A percentile compares a stretch with the other conserved stretches of the same genome.
Evolutionary conservation across 768 basidiomycete genomes (phyloP).

Genomic region (Psilocybe sp.): DNA sequence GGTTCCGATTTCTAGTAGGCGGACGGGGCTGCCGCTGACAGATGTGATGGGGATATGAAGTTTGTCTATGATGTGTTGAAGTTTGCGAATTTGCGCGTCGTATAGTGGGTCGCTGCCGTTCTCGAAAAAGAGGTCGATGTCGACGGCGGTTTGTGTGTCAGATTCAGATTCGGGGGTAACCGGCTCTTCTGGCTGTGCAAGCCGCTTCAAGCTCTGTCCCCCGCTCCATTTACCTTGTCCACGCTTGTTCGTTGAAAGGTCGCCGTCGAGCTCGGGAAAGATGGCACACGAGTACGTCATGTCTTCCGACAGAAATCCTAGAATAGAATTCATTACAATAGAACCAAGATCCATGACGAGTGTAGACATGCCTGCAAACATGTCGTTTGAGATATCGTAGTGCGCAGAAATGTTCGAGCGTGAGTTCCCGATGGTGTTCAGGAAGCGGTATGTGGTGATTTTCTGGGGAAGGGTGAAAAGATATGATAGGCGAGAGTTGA

Average conservation of each 20-base stretch:
- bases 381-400: slow-evolving; percentile 76
- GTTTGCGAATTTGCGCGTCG: slow-evolving; percentile 57
- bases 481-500: slow-evolving; percentile 49
- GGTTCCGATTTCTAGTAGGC: slow-evolving; percentile 66
- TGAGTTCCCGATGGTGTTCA: slow-evolving; percentile 64
- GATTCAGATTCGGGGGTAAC: slow-evolving; percentile 10
- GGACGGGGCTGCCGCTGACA: slow-evolving; percentile 45
- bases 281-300: slow-evolving; percentile 81
- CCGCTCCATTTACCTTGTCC: slow-evolving; percentile 31
- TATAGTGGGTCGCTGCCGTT: slow-evolving; percentile 27
- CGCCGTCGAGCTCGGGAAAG: slow-evolving; percentile 61
- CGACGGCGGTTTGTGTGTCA: not conserved
- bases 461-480: slow-evolving; percentile 53
- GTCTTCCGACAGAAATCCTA: slow-evolving; percentile 60
- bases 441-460: slow-evolving; percentile 56
- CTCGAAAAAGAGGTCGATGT: not conserved
- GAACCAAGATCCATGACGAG: slow-evolving; percentile 1
- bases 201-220: slow-evolving; percentile 30
- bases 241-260: slow-evolving; percentile 29
- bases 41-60: slow-evolving; percentile 44
- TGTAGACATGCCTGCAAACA: slow-evolving; percentile 53
- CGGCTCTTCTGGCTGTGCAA: slow-evolving; percentile 13
- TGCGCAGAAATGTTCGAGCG: slow-evolving; percentile 71
- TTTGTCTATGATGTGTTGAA: slow-evolving; percentile 61
- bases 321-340: not conserved